phyloP scores from a whole-genome alignment of 208 protist genomes.

The Leishmania lainsoni region DNA sequence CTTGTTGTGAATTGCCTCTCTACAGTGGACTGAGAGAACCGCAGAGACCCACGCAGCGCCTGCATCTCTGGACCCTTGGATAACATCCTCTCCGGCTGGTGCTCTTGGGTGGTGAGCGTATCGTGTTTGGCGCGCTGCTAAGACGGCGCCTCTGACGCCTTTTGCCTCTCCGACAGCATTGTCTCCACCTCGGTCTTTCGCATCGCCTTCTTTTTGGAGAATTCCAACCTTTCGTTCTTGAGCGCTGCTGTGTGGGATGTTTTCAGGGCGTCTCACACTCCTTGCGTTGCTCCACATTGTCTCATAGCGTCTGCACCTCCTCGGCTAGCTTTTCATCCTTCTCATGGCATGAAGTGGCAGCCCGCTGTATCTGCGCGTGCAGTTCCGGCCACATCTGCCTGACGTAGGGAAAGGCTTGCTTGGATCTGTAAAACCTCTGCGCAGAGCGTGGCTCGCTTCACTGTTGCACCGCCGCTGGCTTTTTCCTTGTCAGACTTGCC shows the following conservation, averaged over 20 bases:
- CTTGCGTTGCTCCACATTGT: conserved; percentile 10
- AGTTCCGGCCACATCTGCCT: neutral
- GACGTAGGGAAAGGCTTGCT: too few species aligned
- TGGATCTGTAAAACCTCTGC: too few species aligned
- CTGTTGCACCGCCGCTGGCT: neutral
- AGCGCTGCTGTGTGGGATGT: neutral
- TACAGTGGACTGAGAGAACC: conserved; percentile 8
- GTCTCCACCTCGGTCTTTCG: conserved; percentile 13
- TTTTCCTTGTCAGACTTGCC: neutral
- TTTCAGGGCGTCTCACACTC: conserved; percentile 8
- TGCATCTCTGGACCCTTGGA: conserved; percentile 21
- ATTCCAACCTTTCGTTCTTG: conserved; percentile 5
- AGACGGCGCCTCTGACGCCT: conserved; percentile 16
- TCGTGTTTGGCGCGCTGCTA: conserved; percentile 15
- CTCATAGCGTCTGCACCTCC: conserved; percentile 11
- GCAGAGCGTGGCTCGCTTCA: neutral
- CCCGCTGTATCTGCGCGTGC: conserved; percentile 14
- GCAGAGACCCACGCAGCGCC: conserved; percentile 8
- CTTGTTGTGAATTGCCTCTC: conserved; percentile 13
- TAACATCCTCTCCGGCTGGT: conserved; percentile 16
- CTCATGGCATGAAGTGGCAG: conserved; percentile 4
- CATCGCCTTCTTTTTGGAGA: conserved; percentile 7
- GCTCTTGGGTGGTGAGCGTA: conserved; percentile 12
- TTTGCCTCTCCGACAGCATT: conserved; percentile 7
- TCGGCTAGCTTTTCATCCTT: conserved; percentile 6